Evolutionary conservation across 148 eudicot genomes (phyloP).

Genomic region (Rhododendron ovatum): DNA sequence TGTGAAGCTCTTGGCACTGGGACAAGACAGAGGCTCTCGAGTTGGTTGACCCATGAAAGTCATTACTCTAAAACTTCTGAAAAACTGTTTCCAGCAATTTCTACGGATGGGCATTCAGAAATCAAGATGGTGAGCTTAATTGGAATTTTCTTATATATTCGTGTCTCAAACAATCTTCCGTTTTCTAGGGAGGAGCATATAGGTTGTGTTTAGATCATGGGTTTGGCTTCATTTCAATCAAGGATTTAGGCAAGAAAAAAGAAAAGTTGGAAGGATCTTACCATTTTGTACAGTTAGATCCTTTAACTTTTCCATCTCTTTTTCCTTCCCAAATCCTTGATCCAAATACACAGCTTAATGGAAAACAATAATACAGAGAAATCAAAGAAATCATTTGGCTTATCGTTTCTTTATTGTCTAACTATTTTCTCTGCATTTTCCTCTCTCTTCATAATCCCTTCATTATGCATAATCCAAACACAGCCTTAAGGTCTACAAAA

Average conservation of each 20-base stretch:
- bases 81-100: constrained; percentile 9
- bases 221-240: not conserved
- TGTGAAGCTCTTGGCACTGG: constrained; percentile 84
- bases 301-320: not conserved
- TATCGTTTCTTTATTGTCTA: not conserved
- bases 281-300: not conserved
- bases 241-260: not conserved
- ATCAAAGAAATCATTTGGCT: not conserved
- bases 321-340: not conserved
- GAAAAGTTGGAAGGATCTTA: not conserved
- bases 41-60: constrained; percentile 61
- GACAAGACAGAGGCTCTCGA: constrained; percentile 78
- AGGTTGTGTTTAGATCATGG: not conserved
- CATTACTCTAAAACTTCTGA: constrained; percentile 22
- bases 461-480: not conserved
- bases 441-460: not conserved
- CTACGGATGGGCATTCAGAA: constrained; percentile 27
- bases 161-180: not conserved
- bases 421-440: not conserved
- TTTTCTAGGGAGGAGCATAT: not conserved
- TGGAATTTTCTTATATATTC: not conserved
- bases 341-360: not conserved
- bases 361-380: not conserved
- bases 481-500: not conserved
- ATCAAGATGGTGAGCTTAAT: constrained; percentile 36